Conservation (phyloP, 176 grass and related monocot species). For the Coix lacrymajobi region DNA sequence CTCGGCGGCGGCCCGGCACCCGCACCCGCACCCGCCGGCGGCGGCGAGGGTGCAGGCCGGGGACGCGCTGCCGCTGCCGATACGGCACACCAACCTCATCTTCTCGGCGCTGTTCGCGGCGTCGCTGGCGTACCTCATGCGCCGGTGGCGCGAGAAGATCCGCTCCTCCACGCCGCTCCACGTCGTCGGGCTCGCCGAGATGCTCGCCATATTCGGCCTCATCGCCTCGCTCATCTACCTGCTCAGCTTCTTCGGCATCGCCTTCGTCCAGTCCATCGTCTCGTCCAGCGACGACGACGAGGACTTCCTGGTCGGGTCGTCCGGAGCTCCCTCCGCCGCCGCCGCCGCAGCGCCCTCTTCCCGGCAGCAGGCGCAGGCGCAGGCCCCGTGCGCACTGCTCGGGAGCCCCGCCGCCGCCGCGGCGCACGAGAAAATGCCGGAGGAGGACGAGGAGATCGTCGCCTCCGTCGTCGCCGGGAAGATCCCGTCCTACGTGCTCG, state of each 20-base stretch:
- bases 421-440: constrained; percentile 47
- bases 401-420: constrained; percentile 22
- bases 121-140: constrained; percentile 78
- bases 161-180: constrained; percentile 78
- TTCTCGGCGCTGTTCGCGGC: constrained; percentile 77
- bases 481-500: constrained; percentile 74
- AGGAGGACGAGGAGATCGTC: constrained; percentile 85
- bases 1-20: neutral
- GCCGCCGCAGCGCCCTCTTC: neutral
- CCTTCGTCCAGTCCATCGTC: constrained; percentile 85
- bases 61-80: constrained; percentile 75
- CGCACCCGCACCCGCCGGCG: neutral
- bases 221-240: constrained; percentile 95
- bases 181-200: constrained; percentile 61
- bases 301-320: constrained; percentile 44
- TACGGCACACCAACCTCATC: constrained; percentile 87
- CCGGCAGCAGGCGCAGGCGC: neutral
- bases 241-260: constrained; percentile 99
- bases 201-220: constrained; percentile 80
- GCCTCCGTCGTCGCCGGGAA: constrained; percentile 61
- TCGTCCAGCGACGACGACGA: constrained; percentile 84
- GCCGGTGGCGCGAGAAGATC: constrained; percentile 94
- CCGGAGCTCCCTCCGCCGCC: neutral
- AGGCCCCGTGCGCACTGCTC: constrained; percentile 31
- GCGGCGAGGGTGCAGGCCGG: constrained; percentile 54